These are phyloP conservation scores for Pleurotus sapidus DNA, from an alignment of 768 basidiomycete genomes.

Conservation along the genomic window DNA sequence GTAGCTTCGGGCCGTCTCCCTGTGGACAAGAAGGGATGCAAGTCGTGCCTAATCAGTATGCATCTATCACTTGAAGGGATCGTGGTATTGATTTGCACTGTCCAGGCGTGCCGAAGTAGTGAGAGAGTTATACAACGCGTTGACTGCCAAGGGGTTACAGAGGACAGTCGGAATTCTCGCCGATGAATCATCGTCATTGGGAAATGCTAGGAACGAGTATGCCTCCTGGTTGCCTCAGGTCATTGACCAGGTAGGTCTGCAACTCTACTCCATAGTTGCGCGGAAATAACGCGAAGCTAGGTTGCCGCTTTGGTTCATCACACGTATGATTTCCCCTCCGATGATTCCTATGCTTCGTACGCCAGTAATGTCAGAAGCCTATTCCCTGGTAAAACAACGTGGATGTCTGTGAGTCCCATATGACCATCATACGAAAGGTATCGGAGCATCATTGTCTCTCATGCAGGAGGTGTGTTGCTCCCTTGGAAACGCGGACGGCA, in stretches of 20 bases:
- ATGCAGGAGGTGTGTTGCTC: slow-evolving; percentile 36
- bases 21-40: slow-evolving; percentile 48
- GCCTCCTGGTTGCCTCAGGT: slow-evolving; percentile 32
- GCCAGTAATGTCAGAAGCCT: slow-evolving; percentile 21
- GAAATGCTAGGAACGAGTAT: slow-evolving; percentile 28
- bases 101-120: slow-evolving; percentile 37
- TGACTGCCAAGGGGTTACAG: slow-evolving; percentile 23
- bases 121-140: slow-evolving; percentile 30
- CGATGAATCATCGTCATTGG: slow-evolving; percentile 36
- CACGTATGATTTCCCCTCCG: slow-evolving; percentile 44
- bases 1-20: slow-evolving; percentile 32
- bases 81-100: background rate
- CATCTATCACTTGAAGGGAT: background rate
- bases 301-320: slow-evolving; percentile 40
- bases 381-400: slow-evolving; percentile 29
- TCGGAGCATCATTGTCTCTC: background rate
- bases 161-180: slow-evolving; percentile 35
- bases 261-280: background rate
- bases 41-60: slow-evolving; percentile 35
- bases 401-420: slow-evolving; percentile 32
- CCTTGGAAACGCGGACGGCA: slow-evolving; percentile 29
- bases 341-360: slow-evolving; percentile 29
- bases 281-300: slow-evolving; percentile 9
- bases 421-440: background rate
- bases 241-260: slow-evolving; percentile 20